Percentiles rank a stretch among this genome's conserved stretches.
These are phyloP conservation scores for Kappamyces sp. DNA, from an alignment of 192 early-diverging fungal genomes.

Conservation along the genomic window DNA sequence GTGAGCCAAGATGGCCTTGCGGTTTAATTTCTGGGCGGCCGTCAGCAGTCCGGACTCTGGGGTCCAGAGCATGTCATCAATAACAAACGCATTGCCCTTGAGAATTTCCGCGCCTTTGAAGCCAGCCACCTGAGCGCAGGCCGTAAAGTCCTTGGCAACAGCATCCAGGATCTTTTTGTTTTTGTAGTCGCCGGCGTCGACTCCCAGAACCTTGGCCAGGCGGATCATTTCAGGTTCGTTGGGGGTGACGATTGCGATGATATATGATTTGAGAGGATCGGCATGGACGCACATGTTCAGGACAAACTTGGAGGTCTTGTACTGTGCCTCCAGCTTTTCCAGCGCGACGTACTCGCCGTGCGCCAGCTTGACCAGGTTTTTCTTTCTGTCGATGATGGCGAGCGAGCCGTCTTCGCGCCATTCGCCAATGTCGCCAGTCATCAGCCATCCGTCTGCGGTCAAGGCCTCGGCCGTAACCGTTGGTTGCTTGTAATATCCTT, in stretches of 20 bases:
- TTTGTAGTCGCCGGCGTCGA: neutral
- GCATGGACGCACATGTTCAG: slow-evolving; percentile 61
- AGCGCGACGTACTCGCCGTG: slow-evolving; percentile 89
- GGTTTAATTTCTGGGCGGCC: slow-evolving; percentile 86
- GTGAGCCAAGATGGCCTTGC: slow-evolving; percentile 63
- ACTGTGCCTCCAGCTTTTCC: slow-evolving; percentile 88
- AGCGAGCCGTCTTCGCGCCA: slow-evolving; percentile 64
- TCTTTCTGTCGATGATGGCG: slow-evolving; percentile 72
- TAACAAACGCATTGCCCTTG: slow-evolving; percentile 55
- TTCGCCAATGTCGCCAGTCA: slow-evolving; percentile 81
- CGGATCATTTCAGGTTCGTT: slow-evolving; percentile 46
- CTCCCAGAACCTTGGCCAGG: slow-evolving; percentile 1
- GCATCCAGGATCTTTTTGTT: slow-evolving; percentile 18
- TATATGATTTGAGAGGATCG: slow-evolving; percentile 62
- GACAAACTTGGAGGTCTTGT: slow-evolving; percentile 68
- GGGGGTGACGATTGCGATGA: slow-evolving; percentile 76
- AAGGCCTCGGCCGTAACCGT: slow-evolving; percentile 61
- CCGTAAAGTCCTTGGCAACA: slow-evolving; percentile 53
- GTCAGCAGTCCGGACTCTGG: slow-evolving; percentile 79
- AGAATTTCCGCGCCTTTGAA: slow-evolving; percentile 74
- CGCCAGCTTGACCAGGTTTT: slow-evolving; percentile 85
- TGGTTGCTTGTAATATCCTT: slow-evolving; percentile 73
- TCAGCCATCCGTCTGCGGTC: slow-evolving; percentile 79
- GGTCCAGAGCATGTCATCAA: slow-evolving; percentile 74
- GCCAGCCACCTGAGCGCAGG: slow-evolving; percentile 54